Conservation (phyloP, 2,329 filamentous ascomycete species). For the Claviceps maximensis region DNA sequence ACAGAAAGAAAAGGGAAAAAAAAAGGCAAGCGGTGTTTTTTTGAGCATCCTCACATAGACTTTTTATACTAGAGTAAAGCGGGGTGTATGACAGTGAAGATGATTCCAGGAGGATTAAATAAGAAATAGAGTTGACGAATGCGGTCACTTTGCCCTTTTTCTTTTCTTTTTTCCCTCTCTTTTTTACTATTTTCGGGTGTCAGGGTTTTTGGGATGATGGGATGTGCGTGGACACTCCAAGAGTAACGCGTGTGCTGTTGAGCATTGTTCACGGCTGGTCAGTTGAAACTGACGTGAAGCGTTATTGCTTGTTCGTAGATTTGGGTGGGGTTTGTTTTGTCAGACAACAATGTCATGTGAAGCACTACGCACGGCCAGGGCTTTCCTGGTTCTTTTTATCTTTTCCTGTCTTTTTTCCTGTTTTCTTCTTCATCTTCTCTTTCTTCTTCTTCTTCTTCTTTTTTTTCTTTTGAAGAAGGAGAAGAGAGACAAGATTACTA, state of each 20-base stretch:
- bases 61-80: background rate
- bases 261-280: background rate
- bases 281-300: background rate
- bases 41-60: background rate
- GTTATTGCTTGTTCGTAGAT: background rate
- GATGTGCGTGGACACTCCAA: background rate
- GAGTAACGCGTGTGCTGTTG: background rate
- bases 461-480: background rate
- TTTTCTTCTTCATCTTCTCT: no score
- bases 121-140: background rate
- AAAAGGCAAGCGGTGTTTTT: no score
- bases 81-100: background rate
- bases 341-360: background rate
- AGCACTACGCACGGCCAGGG: no score
- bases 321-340: background rate
- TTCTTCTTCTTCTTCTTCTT: background rate
- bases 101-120: background rate
- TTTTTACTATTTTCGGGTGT: no score
- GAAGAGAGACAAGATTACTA: background rate
- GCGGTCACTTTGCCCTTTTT: background rate
- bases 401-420: background rate
- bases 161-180: background rate
- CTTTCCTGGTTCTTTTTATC: background rate
- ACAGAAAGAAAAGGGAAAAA: no score
- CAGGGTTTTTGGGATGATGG: no score